Evolutionary conservation across 2,329 filamentous ascomycete genomes (phyloP).

Genomic region (Aspergillus felis): DNA sequence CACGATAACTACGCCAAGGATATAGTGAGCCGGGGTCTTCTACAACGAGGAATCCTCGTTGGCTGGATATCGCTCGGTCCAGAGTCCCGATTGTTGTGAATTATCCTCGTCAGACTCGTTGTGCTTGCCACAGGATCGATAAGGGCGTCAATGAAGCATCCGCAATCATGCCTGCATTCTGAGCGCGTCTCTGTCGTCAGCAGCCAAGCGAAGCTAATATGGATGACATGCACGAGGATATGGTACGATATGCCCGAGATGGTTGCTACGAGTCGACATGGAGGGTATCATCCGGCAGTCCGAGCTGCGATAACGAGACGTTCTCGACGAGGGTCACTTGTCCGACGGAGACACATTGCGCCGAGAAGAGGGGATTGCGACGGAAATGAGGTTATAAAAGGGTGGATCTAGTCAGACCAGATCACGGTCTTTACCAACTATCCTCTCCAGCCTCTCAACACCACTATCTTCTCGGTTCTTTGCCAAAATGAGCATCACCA

Average conservation of each 20-base stretch:
- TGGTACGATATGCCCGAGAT: neutral
- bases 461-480: constrained; percentile 1
- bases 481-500: constrained; percentile 27
- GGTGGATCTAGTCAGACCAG: neutral
- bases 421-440: neutral
- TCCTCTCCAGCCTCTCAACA: neutral
- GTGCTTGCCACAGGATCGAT: neutral
- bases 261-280: neutral
- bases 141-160: neutral
- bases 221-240: neutral
- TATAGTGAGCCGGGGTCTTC: neutral
- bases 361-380: neutral
- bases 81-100: neutral
- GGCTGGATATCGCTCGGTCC: neutral
- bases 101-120: neutral
- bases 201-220: neutral
- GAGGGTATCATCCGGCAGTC: neutral
- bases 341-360: neutral
- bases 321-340: neutral
- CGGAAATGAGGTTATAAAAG: neutral
- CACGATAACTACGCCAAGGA: neutral
- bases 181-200: neutral
- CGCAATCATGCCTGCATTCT: neutral
- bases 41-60: neutral
- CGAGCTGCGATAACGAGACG: neutral